phyloP scores from a whole-genome alignment of 768 basidiomycete species.

The Leccinum pellstonianum region DNA sequence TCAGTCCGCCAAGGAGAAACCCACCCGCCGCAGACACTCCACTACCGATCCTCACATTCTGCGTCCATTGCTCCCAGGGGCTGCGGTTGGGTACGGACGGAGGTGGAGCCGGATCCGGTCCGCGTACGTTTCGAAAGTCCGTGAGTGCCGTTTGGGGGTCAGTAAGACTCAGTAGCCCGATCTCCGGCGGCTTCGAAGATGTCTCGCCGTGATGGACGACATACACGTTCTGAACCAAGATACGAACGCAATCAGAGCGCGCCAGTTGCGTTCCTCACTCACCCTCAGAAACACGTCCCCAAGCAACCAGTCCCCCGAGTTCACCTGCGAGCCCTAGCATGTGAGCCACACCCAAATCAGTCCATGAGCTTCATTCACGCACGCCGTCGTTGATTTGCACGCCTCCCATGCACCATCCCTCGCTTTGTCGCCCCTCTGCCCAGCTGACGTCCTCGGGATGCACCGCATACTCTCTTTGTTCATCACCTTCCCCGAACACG shows the following conservation, averaged over 20 bases:
- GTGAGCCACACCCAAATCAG: slow-evolving; percentile 4
- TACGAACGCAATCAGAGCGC: slow-evolving; percentile 3
- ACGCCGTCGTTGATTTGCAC: slow-evolving; percentile 54
- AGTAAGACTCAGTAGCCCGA: slow-evolving; percentile 49
- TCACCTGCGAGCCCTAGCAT: slow-evolving; percentile 33
- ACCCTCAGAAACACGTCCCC: slow-evolving; percentile 60
- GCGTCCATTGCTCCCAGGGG: slow-evolving; percentile 14
- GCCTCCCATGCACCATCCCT: slow-evolving; percentile 57
- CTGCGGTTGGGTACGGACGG: slow-evolving; percentile 13
- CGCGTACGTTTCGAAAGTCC: slow-evolving; percentile 43
- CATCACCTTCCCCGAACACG: slow-evolving; percentile 39
- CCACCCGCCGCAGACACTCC: slow-evolving; percentile 34
- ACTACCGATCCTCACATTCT: slow-evolving; percentile 18
- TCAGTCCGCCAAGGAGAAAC: slow-evolving; percentile 36
- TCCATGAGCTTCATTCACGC: slow-evolving; percentile 9
- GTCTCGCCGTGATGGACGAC: slow-evolving; percentile 46
- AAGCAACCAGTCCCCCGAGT: slow-evolving; percentile 59
- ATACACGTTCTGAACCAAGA: slow-evolving; percentile 48
- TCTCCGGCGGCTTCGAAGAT: slow-evolving; percentile 37
- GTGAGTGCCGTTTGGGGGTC: slow-evolving; percentile 36
- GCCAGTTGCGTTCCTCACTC: slow-evolving; percentile 10
- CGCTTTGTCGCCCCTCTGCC: slow-evolving; percentile 39
- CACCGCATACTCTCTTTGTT: slow-evolving; percentile 39
- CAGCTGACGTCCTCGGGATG: slow-evolving; percentile 55
- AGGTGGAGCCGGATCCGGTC: slow-evolving; percentile 38